phyloP scores from a whole-genome alignment of 371 early-diverging fungal species.

The Chytridium lagenaria region DNA sequence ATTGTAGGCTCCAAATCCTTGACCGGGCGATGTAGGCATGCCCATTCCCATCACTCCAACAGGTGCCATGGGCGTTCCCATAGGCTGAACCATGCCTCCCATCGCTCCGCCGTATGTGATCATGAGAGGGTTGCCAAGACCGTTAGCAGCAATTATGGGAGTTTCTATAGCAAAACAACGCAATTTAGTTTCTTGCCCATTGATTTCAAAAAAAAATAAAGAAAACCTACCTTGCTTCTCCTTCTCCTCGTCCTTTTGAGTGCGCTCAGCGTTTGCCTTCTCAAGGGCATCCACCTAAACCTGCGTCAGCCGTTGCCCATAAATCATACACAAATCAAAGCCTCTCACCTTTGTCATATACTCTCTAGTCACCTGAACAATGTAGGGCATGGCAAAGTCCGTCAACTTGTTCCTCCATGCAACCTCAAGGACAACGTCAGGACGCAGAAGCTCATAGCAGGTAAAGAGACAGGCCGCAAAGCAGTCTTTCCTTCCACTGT shows the following conservation, averaged over 20 bases:
- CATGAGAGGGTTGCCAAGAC: slow-evolving; percentile 73
- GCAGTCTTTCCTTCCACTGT: slow-evolving; percentile 85
- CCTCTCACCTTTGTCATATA: slow-evolving; percentile 38
- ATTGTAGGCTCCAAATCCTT: not conserved
- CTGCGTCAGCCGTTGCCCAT: too few species aligned
- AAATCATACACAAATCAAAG: too few species aligned
- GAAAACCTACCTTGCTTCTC: slow-evolving; percentile 50
- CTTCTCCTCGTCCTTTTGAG: slow-evolving; percentile 57
- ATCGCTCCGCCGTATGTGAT: slow-evolving; percentile 57
- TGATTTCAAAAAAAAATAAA: not conserved
- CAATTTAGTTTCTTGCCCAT: not conserved
- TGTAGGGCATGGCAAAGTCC: slow-evolving; percentile 96
- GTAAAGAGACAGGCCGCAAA: slow-evolving; percentile 91
- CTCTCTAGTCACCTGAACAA: slow-evolving; percentile 89
- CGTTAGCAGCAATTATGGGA: slow-evolving; percentile 41
- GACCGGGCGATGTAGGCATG: not conserved
- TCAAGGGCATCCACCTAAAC: slow-evolving; percentile 59
- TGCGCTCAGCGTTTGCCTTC: slow-evolving; percentile 55
- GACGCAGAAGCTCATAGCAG: slow-evolving; percentile 92
- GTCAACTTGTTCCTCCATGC: slow-evolving; percentile 87
- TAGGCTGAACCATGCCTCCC: slow-evolving; percentile 18
- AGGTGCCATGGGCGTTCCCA: not conserved
- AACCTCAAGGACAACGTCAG: slow-evolving; percentile 93
- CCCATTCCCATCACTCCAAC: slow-evolving; percentile 17
- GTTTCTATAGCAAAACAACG: slow-evolving; percentile 35